Evolutionary conservation across 768 basidiomycete genomes (phyloP).

Genomic region (Astraeus odoratus): DNA sequence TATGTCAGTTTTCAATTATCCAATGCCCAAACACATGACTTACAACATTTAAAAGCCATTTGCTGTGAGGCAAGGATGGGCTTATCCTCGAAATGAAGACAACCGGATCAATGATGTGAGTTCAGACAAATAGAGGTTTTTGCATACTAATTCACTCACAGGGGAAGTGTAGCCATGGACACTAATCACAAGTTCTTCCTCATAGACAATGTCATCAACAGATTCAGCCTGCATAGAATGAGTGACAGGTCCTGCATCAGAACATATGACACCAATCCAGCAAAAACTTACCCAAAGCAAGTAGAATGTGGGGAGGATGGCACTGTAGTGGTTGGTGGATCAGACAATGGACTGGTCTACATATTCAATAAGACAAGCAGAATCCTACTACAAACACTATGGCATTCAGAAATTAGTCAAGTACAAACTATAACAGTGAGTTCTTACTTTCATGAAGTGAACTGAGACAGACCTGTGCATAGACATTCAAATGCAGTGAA

Average conservation of each 20-base stretch:
- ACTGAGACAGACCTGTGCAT: neutral
- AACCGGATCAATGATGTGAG: neutral
- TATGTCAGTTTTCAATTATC: no score
- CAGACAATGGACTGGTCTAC: neutral
- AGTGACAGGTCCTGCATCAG: no score
- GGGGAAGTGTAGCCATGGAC: neutral
- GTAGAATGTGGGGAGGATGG: constrained; percentile 1
- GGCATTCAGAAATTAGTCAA: neutral
- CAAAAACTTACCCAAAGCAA: constrained; percentile 6
- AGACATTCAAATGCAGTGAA: neutral
- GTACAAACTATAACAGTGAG: constrained; percentile 2
- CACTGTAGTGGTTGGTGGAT: constrained; percentile 1
- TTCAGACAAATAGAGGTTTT: neutral
- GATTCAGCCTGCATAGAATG: no score
- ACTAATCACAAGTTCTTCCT: neutral
- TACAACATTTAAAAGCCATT: neutral
- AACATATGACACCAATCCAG: constrained; percentile 1
- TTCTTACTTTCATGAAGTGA: neutral
- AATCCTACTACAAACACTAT: neutral
- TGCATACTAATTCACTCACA: neutral
- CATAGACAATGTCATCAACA: constrained; percentile 4
- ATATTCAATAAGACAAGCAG: constrained; percentile 2
- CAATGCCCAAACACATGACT: neutral
- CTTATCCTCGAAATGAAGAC: neutral
- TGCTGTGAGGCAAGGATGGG: neutral